Percentiles rank a stretch among this genome's conserved stretches.
Evolutionary conservation across 2,329 filamentous ascomycete species (phyloP).

Genomic region (Ceratocystis eucalypticola): DNA sequence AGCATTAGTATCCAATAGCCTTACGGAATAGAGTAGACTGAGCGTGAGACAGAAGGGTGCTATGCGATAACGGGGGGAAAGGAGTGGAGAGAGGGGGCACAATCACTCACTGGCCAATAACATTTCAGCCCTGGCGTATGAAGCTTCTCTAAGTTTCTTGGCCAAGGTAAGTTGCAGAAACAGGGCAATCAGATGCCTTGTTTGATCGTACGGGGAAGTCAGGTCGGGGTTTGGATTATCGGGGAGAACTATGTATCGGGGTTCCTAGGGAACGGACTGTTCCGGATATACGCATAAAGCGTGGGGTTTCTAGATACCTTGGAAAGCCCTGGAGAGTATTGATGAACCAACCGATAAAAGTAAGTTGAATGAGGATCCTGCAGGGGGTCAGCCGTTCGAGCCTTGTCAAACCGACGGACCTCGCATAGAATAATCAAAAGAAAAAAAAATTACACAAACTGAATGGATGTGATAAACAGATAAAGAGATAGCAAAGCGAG

Average conservation of each 20-base stretch:
- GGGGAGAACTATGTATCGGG: constrained; percentile 10
- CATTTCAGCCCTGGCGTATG: constrained; percentile 8
- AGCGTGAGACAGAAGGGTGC: background rate
- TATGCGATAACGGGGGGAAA: background rate
- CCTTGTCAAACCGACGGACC: background rate
- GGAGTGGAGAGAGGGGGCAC: background rate
- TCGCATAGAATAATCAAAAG: constrained; percentile 10
- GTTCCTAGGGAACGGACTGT: background rate
- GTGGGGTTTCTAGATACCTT: background rate
- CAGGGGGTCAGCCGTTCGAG: background rate
- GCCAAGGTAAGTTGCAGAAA: background rate
- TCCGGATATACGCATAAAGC: constrained; percentile 6
- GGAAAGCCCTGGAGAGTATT: no score
- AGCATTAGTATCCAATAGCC: constrained; percentile 12
- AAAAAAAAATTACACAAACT: background rate
- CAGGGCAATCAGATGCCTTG: constrained; percentile 1
- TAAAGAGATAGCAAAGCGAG: background rate
- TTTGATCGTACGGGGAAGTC: background rate
- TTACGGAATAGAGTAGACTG: background rate
- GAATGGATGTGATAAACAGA: no score
- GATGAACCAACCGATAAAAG: background rate
- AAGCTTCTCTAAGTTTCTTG: constrained; percentile 1
- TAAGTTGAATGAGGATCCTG: background rate
- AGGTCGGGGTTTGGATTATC: constrained; percentile 8
- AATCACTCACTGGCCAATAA: constrained; percentile 13